Base-by-base conservation (phyloP, 768 basidiomycete genomes). In the Podaxis sp. region DNA sequence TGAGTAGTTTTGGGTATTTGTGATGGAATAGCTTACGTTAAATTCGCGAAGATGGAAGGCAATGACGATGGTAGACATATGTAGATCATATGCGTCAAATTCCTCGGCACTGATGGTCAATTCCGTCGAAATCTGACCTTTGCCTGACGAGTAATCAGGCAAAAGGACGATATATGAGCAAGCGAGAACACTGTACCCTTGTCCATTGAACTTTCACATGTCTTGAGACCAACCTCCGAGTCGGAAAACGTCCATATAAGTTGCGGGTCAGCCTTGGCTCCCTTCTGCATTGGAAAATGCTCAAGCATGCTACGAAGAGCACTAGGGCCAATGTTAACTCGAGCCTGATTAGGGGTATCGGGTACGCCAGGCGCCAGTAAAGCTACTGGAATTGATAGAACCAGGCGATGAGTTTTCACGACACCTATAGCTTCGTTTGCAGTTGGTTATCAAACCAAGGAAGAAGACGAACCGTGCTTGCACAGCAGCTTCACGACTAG, bases 11-110 rank as follows among this genome's bases (percentile, higher is more conserved):
- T 36, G n/a, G 30, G 46, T 48, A 33, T 17, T 30, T n/a, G 36
- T 2, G 53, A 38, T 3, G 15, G 36, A 13, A 26, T 33, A 22
- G 71, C 80, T 63, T 65, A 92, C 93, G 63, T 87, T 91, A 74
- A 95, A 93, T 75, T 95, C 93, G 40, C 89, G 85, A 30, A 95
- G 74, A 74, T 93, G 92, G 67, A 94, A 93, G 0, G 86, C 87
- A 56, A 95, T 83, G 3, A 84, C 87, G 36, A 83, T 83, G 1
- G 93, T 89, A 17, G 83, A 75, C 10, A 80, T 75, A 67, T 79
- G 80, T 11, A 93, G 76, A 51, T 90, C 84, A 69, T 93, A 95
- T 6, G 81, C 75, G 56, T 94, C 91, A 65, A 95, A 95, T 68
- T 94, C 93, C 44, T 91, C 89, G 0, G 83, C 83, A 61, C 87